A percentile compares a stretch with the other conserved stretches of the same genome.
These are phyloP conservation scores for Debaryomyces maramus DNA, from an alignment of 805 yeast species.

Conservation along the genomic window DNA sequence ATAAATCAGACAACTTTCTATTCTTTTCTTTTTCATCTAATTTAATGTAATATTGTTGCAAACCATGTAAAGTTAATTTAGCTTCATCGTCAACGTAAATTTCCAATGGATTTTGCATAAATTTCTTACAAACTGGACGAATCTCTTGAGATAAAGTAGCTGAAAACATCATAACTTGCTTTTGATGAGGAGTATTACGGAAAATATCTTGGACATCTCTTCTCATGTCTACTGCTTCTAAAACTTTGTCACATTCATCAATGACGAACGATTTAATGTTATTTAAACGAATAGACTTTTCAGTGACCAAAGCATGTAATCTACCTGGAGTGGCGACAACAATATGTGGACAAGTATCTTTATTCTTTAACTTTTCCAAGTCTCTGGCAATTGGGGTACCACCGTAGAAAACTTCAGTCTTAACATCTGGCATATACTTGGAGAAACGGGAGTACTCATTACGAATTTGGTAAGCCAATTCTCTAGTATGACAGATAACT, in stretches of 20 bases:
- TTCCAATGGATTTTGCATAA: conserved; percentile 97
- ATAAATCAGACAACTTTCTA: conserved; percentile 84
- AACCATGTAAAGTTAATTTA: conserved; percentile 94
- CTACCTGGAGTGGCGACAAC: conserved; percentile 99
- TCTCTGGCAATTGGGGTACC: conserved; percentile 87
- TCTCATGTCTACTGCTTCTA: conserved; percentile 92
- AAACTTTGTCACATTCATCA: conserved; percentile 98
- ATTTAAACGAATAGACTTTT: conserved; percentile 80
- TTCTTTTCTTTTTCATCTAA: conserved; percentile 90
- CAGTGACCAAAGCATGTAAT: conserved; percentile 89
- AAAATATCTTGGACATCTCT: conserved; percentile 97
- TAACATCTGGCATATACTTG: conserved; percentile 97
- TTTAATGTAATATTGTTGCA: conserved; percentile 94
- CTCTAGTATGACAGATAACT: conserved; percentile 97
- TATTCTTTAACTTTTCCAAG: conserved; percentile 82
- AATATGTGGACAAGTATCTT: conserved; percentile 94
- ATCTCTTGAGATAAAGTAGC: conserved; percentile 94
- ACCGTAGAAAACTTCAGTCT: conserved; percentile 95
- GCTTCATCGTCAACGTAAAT: conserved; percentile 97
- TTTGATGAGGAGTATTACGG: conserved; percentile 96
- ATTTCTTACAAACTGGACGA: conserved; percentile 95
- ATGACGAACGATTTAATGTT: conserved; percentile 92
- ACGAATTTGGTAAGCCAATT: conserved; percentile 96
- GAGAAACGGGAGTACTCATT: conserved; percentile 97
- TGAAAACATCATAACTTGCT: conserved; percentile 99